Evolutionary conservation across 768 basidiomycete genomes (phyloP).

Genomic region (Podaxis pistillaris): DNA sequence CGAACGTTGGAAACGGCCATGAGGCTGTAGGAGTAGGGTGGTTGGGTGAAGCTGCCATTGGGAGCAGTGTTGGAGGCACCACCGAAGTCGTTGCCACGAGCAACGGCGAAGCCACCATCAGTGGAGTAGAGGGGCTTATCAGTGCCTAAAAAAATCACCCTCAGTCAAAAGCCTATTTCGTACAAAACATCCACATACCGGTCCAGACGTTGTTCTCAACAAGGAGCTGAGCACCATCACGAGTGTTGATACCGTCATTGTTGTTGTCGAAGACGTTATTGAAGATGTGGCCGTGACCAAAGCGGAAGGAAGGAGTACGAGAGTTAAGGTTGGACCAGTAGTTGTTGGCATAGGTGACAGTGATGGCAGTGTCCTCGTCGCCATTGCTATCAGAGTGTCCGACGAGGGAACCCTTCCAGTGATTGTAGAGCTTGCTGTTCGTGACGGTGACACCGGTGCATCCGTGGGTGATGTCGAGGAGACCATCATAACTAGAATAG

Average conservation of each 20-base stretch:
- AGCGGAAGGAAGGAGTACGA: constrained; percentile 45
- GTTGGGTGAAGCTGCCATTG: constrained; percentile 26
- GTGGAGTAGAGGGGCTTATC: constrained; percentile 40
- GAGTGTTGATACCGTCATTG: constrained; percentile 43
- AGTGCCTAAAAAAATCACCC: constrained; percentile 18
- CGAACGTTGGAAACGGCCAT: constrained; percentile 21
- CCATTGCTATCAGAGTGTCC: constrained; percentile 39
- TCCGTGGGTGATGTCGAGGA: constrained; percentile 45
- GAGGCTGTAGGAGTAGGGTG: constrained; percentile 29
- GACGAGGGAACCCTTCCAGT: constrained; percentile 47
- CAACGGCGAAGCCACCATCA: constrained; percentile 40
- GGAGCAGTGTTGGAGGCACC: constrained; percentile 30
- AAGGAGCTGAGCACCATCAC: constrained; percentile 43
- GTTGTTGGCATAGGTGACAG: constrained; percentile 44
- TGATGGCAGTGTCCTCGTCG: constrained; percentile 36
- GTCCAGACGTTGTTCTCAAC: constrained; percentile 48
- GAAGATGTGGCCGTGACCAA: constrained; percentile 45
- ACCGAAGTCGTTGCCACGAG: constrained; percentile 31
- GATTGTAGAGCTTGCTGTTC: constrained; percentile 38
- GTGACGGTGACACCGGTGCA: constrained; percentile 41
- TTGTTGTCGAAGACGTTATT: constrained; percentile 44
- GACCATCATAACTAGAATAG: constrained; percentile 39
- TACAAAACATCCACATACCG: constrained; percentile 21
- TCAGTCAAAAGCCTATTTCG: constrained; percentile 5
- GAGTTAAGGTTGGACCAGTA: constrained; percentile 41